Conservation (phyloP, 352 stramenopile species). For the Phytophthora hibernalis region DNA sequence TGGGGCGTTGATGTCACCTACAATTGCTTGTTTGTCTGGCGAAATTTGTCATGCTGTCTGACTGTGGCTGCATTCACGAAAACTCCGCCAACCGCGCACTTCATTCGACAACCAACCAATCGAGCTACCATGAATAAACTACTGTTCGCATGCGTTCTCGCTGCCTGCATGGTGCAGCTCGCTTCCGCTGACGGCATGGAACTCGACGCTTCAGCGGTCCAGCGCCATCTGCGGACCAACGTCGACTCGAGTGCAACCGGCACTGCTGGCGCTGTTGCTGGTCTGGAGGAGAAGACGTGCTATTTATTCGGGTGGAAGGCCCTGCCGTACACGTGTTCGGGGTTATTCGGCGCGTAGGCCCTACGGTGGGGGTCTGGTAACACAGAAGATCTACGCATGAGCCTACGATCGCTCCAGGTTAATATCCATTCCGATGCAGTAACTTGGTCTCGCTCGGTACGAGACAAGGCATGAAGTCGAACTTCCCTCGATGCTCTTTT, state of each 20-base stretch:
- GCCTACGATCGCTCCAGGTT: slow-evolving; percentile 2
- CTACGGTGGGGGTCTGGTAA: no score
- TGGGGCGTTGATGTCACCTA: not conserved
- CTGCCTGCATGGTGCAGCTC: slow-evolving; percentile 6
- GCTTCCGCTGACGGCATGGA: slow-evolving; percentile 7
- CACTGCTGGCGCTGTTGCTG: not conserved
- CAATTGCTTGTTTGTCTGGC: not conserved
- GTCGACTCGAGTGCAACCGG: slow-evolving; percentile 7
- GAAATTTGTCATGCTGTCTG: no score
- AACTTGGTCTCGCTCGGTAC: not conserved
- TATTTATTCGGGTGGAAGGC: slow-evolving; percentile 7
- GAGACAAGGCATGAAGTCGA: not conserved
- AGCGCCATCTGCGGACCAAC: slow-evolving; percentile 4
- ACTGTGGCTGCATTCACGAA: slow-evolving; percentile 16
- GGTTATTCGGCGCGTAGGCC: not conserved
- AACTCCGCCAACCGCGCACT: slow-evolving; percentile 6
- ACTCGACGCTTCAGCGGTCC: not conserved
- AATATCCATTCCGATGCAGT: not conserved
- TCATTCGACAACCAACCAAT: not conserved
- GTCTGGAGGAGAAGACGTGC: slow-evolving; percentile 3
- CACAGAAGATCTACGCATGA: not conserved
- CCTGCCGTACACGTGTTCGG: no score
- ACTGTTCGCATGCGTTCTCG: slow-evolving; percentile 3
- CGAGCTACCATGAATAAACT: slow-evolving; percentile 22
- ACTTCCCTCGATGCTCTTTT: not conserved